Evolutionary conservation across 2,329 filamentous ascomycete species (phyloP), one percentile per base, ranked within the genome.

Genomic region (Diplodia mutila): DNA sequence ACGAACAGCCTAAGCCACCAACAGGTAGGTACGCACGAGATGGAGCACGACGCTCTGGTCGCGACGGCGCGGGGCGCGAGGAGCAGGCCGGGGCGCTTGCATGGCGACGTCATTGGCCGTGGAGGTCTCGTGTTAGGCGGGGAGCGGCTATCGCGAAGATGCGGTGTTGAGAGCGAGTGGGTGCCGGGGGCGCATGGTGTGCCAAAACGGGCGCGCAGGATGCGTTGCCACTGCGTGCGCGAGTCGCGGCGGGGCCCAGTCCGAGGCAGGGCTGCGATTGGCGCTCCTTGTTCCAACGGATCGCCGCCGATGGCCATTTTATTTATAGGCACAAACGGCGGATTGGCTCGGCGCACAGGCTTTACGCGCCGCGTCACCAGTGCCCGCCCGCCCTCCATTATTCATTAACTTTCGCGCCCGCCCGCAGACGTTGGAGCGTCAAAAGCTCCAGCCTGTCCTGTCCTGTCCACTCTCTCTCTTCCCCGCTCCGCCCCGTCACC

Each of bases 281-380:
- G 59, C n/a, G 59, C 59, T 49, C 42, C 29, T 49, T 63, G 59
- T 63, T 51, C 59, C 59, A 63, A 51, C 59, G 59, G 59, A 63
- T 63, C 59, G 59, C 59, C 59, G 59, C 57, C 32, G 42, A 23
- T 63, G 23, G 59, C 37, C 37, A 16, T 46, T 42, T 49, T 65
- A 65, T 65, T 65, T 42, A 54, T 65, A 65, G 61, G 37, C 16
- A 63, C 59, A 37, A 29, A 14, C 25, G 23, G 27, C 16, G 39
- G 59, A 63, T 51, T 63, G 59, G 59, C 59, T 63, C 59, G 59
- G 59, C 59, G 59, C 27, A 46, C 59, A 63, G 59, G 59, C 27
- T 49, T 65, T 65, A 65, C 34, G 51, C 61, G 61, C 61, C 61
- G 61, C 61, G 61, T 65, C 61, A 65, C 61, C 59, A 63, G 54